phyloP scores from a whole-genome alignment of 768 basidiomycete genomes.

The Sarcodon sp. region DNA sequence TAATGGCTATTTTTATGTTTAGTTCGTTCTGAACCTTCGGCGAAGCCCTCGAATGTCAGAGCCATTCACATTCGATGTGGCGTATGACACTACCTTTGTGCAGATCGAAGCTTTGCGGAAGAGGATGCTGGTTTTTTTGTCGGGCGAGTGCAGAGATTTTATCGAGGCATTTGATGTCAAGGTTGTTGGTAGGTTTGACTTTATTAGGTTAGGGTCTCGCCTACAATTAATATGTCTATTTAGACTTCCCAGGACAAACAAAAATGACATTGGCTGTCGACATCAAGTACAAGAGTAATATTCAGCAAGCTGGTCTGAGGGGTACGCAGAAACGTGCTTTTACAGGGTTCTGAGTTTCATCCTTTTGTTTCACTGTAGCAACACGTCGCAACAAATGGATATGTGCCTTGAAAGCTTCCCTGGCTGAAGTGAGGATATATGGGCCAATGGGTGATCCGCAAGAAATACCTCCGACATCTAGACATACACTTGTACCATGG shows the following conservation, averaged over 20 bases:
- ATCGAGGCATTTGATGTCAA: slow-evolving; percentile 62
- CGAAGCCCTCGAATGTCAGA: slow-evolving; percentile 72
- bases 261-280: slow-evolving; percentile 67
- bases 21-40: slow-evolving; percentile 65
- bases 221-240: slow-evolving; percentile 5
- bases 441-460: slow-evolving; percentile 49
- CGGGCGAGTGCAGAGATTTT: slow-evolving; percentile 62
- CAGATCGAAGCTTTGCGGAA: slow-evolving; percentile 65
- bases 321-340: slow-evolving; percentile 18
- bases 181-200: slow-evolving; percentile 35
- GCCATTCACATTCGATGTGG: slow-evolving; percentile 71
- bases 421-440: slow-evolving; percentile 60
- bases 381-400: slow-evolving; percentile 88
- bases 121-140: slow-evolving; percentile 71
- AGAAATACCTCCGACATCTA: slow-evolving; percentile 35
- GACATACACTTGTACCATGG: slow-evolving; percentile 68
- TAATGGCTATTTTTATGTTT: neutral
- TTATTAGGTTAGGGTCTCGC: neutral
- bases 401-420: slow-evolving; percentile 65
- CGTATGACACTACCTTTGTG: slow-evolving; percentile 68
- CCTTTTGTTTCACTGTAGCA: slow-evolving; percentile 20
- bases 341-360: neutral
- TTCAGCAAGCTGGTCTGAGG: slow-evolving; percentile 67
- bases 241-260: slow-evolving; percentile 71
- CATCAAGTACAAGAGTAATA: slow-evolving; percentile 85